Conservation (phyloP, 1,139 yeast species). For the Geotrichum candidum region DNA sequence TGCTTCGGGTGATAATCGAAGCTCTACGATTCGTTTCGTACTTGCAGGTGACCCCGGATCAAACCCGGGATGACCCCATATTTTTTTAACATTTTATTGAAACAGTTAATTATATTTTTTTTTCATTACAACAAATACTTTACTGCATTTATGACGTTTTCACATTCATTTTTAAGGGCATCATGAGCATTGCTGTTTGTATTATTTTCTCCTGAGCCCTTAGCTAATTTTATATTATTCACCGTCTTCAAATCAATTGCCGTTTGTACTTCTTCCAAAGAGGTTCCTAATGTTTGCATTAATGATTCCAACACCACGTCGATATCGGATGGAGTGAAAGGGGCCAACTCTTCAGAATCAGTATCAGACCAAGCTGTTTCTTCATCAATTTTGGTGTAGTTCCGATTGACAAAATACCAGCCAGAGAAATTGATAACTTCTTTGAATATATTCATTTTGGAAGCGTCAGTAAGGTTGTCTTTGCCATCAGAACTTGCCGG, state of each 20-base stretch:
- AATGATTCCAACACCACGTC: background rate
- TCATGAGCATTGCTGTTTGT: background rate
- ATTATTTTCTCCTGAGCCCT: background rate
- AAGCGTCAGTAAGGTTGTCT: too few relatives aligned
- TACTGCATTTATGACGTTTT: too few relatives aligned
- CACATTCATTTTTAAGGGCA: too few relatives aligned
- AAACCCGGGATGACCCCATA: slow-evolving; percentile 19
- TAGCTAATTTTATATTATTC: too few relatives aligned
- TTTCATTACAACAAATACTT: too few relatives aligned
- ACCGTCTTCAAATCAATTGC: background rate
- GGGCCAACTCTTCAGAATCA: background rate
- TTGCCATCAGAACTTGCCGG: too few relatives aligned
- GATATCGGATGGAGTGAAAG: background rate
- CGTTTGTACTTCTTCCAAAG: background rate
- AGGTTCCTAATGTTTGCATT: background rate
- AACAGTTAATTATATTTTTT: too few relatives aligned
- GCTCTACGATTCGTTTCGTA: slow-evolving; percentile 14
- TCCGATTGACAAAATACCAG: too few relatives aligned
- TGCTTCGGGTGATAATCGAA: slow-evolving; percentile 18
- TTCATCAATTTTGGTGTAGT: background rate
- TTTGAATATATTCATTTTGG: too few relatives aligned
- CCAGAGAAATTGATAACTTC: too few relatives aligned
- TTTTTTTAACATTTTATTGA: background rate
- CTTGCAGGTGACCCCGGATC: slow-evolving; percentile 20
- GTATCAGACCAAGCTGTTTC: background rate